phyloP scores from a whole-genome alignment of 169 alveolate genomes.

The Plasmodium vivax region DNA sequence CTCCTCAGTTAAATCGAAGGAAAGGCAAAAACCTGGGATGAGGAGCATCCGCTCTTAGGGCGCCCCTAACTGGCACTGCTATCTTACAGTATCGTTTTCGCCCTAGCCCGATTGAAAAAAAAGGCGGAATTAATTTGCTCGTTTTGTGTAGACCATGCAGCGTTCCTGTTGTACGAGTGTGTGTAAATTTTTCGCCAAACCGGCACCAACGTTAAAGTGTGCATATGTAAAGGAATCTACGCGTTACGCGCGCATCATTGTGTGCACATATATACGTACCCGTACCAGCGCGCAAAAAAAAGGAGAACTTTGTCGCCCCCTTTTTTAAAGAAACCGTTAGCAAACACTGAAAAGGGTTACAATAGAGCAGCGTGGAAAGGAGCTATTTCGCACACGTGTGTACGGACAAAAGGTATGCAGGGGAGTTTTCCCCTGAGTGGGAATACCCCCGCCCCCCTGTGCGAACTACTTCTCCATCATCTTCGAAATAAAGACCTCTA shows the following conservation, averaged over 20 bases:
- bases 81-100: background rate
- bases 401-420: background rate
- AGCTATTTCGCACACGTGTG: background rate
- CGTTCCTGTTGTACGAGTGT: background rate
- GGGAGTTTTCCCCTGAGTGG: background rate
- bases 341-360: background rate
- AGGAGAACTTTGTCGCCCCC: background rate
- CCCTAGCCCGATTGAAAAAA: background rate
- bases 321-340: background rate
- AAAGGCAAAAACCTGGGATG: background rate
- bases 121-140: background rate
- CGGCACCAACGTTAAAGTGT: background rate
- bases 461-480: constrained; percentile 11
- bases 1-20: constrained; percentile 3
- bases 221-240: background rate
- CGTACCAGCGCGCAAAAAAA: background rate
- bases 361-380: background rate
- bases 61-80: background rate
- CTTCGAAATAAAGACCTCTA: constrained; percentile 41
- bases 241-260: background rate
- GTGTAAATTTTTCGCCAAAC: background rate
- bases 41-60: background rate
- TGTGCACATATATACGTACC: background rate
- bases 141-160: background rate
- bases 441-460: background rate